Conservation (phyloP, 306 rosid species). For the Pterocarpus macrocarpus region DNA sequence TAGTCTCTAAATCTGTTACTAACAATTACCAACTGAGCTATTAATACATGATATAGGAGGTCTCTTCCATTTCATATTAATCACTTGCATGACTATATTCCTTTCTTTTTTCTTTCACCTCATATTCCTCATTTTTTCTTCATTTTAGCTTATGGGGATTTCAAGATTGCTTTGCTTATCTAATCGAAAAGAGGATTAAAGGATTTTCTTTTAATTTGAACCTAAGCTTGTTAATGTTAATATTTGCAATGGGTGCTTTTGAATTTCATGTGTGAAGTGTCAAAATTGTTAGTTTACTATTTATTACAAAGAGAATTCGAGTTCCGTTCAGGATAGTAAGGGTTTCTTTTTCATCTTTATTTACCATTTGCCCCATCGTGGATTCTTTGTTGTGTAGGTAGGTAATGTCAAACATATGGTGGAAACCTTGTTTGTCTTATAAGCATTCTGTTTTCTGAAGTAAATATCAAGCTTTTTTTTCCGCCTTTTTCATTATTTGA, state of each 20-base stretch:
- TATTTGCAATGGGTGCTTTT: neutral
- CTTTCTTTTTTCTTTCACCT: neutral
- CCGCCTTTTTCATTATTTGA: no score
- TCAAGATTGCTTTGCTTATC: neutral
- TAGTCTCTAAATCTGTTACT: neutral
- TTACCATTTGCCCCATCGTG: neutral
- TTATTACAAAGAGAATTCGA: neutral
- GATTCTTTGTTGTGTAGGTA: neutral
- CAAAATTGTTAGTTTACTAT: neutral
- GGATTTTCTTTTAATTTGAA: no score
- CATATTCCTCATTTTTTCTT: neutral
- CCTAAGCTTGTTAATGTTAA: no score
- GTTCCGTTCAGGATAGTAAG: neutral
- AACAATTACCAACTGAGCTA: neutral
- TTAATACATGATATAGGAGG: neutral
- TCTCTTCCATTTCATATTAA: neutral
- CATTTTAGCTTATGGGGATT: neutral
- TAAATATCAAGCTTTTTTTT: neutral
- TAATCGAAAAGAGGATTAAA: neutral
- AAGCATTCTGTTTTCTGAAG: neutral
- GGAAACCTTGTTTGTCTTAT: neutral
- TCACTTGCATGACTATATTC: neutral
- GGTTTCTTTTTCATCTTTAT: neutral
- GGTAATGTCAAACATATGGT: slow-evolving; percentile 5
- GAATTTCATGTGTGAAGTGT: neutral